A percentile compares a stretch with the other conserved stretches of the same genome.
These are phyloP conservation scores for Sugiyamaella americana DNA, from an alignment of 805 yeast species.

Conservation along the genomic window DNA sequence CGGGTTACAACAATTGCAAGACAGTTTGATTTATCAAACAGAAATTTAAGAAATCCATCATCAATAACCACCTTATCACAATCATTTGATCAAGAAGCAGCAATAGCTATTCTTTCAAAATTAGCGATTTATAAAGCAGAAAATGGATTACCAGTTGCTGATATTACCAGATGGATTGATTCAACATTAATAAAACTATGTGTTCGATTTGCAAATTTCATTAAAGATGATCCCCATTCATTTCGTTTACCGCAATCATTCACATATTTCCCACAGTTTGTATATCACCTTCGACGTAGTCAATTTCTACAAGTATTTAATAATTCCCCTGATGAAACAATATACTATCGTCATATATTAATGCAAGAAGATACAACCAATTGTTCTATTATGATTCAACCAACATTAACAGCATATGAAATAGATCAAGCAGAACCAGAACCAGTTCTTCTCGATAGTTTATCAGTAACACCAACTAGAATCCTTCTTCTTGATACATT, in stretches of 20 bases:
- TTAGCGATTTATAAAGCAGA: slow-evolving; percentile 70
- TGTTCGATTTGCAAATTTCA: slow-evolving; percentile 79
- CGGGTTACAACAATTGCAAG: slow-evolving; percentile 78
- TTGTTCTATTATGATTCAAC: slow-evolving; percentile 93
- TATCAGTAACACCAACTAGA: slow-evolving; percentile 76
- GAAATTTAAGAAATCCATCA: slow-evolving; percentile 38
- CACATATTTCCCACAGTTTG: slow-evolving; percentile 86
- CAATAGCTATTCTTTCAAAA: slow-evolving; percentile 82
- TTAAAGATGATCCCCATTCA: slow-evolving; percentile 70
- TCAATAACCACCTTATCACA: slow-evolving; percentile 29
- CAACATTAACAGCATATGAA: slow-evolving; percentile 77
- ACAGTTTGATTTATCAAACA: slow-evolving; percentile 35
- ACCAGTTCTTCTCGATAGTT: slow-evolving; percentile 84
- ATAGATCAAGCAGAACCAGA: slow-evolving; percentile 70
- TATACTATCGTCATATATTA: slow-evolving; percentile 84
- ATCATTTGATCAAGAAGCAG: slow-evolving; percentile 94
- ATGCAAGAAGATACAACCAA: slow-evolving; percentile 82
- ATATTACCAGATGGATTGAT: slow-evolving; percentile 87
- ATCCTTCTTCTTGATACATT: slow-evolving; percentile 84
- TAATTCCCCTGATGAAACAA: slow-evolving; percentile 95
- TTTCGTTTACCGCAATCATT: slow-evolving; percentile 75
- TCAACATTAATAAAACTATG: slow-evolving; percentile 76
- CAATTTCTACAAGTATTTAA: slow-evolving; percentile 90
- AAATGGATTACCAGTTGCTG: slow-evolving; percentile 75
- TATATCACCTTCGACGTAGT: slow-evolving; percentile 86